Evolutionary conservation across 345 rosid genomes (phyloP).

Genomic region (Eucalyptus sp.): DNA sequence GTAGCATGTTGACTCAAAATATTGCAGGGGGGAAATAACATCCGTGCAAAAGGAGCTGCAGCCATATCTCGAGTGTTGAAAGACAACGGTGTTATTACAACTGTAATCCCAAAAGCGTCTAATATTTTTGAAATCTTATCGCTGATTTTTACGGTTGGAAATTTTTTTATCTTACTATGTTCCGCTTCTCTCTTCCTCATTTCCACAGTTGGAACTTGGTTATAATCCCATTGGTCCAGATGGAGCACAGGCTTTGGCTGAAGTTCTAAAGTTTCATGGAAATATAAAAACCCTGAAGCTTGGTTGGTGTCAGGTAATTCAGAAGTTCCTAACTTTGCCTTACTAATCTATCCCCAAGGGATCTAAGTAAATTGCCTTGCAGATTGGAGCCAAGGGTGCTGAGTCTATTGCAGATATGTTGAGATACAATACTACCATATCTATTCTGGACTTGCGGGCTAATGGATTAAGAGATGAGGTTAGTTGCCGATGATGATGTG

Average conservation of each 20-base stretch:
- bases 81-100: slow-evolving; percentile 61
- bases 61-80: slow-evolving; percentile 69
- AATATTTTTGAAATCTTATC: background rate
- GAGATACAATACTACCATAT: slow-evolving; percentile 77
- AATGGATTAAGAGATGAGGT: slow-evolving; percentile 95
- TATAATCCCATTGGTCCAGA: slow-evolving; percentile 92
- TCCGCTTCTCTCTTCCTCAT: background rate
- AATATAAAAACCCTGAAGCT: slow-evolving; percentile 79
- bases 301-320: slow-evolving; percentile 92
- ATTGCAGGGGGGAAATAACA: slow-evolving; percentile 88
- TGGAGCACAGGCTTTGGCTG: slow-evolving; percentile 75
- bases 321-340: background rate
- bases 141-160: background rate
- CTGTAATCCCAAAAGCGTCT: slow-evolving; percentile 32
- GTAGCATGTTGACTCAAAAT: background rate
- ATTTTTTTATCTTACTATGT: background rate
- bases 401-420: slow-evolving; percentile 75
- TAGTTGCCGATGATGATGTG: slow-evolving; percentile 1
- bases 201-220: slow-evolving; percentile 72
- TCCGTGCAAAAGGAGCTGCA: slow-evolving; percentile 59
- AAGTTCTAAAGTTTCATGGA: slow-evolving; percentile 91
- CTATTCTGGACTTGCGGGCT: slow-evolving; percentile 81
- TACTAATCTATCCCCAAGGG: background rate
- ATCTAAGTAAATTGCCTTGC: slow-evolving; percentile 2
- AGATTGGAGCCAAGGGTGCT: slow-evolving; percentile 90